Base-by-base conservation (phyloP, 345 rosid genomes). In the Brassica carinata region DNA sequence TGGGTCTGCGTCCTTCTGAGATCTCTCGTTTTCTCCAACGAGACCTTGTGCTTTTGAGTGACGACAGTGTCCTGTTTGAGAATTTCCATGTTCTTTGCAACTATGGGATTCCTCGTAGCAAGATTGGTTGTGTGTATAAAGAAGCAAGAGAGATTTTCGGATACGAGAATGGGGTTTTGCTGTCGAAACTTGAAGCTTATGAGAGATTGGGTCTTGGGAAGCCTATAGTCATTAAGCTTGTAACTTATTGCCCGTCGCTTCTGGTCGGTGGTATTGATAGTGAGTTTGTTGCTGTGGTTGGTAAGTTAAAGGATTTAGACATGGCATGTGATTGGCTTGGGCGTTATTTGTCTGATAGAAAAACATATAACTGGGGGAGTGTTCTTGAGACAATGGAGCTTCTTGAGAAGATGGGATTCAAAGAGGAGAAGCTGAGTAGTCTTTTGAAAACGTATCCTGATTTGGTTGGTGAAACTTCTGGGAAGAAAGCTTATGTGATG, bases 1-100 rank as follows among this genome's bases (percentile, higher is more conserved):
- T 89, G 62, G 98, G 98, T 59, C 69, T 94, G 79, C 69, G 86
- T 40, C 91, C 87, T 48, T 45, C 33, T 2, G 94, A 90, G 77
- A 80, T 83, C 67, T 10, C 55, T 11, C 58, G 74, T 30, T 68
- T 90, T 18, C 92, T 94, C 81, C 91, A 83, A 0, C 79, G 77
- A 6, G 85, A 89, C 59, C 23, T 78, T 74, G 84, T 89, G 79
- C 90, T 85, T 77, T 82, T 92, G 88, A 81, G 82, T 75, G 98
- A 94, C 67, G 97, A 92, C 66, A 57, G 57, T 31, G 51, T 84
- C 61, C 80, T 92, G 86, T 76, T 92, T 51, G 86, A 86, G 79
- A 92, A 94, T 73, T 90, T 84, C 83, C 87, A 81, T 81, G 90
- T 85, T 63, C 83, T 94, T 75, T 92, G 89, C 76, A 23, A 81